Percentiles rank a stretch among this genome's conserved stretches.
phyloP scores from a whole-genome alignment of 2,329 filamentous ascomycete species.

The Annulohypoxylon truncatum region DNA sequence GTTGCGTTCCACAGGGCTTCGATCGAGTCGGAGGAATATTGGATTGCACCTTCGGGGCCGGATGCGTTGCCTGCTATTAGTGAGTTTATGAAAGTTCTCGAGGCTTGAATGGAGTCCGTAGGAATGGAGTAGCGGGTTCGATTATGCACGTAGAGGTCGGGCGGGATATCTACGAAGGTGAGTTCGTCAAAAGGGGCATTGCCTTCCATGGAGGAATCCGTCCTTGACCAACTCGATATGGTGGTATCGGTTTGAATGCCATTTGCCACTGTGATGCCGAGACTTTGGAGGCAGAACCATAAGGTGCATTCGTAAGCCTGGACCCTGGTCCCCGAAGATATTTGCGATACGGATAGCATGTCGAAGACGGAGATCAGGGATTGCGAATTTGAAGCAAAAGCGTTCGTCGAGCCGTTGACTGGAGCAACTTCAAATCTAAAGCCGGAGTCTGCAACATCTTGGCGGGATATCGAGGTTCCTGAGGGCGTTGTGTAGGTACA shows the following conservation, averaged over 20 bases:
- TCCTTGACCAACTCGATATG: conserved; percentile 48
- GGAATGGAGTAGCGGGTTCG: conserved; percentile 50
- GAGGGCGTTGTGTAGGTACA: conserved; percentile 50
- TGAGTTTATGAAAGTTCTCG: conserved; percentile 50
- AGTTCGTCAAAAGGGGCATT: conserved; percentile 48
- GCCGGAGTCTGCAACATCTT: conserved; percentile 41
- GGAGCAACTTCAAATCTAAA: conserved; percentile 49
- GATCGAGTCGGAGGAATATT: conserved; percentile 54
- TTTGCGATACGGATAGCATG: conserved; percentile 48
- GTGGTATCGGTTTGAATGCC: conserved; percentile 46
- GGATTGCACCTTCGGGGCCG: conserved; percentile 43
- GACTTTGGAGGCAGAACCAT: conserved; percentile 54
- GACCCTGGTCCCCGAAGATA: conserved; percentile 30
- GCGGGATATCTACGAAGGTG: conserved; percentile 50
- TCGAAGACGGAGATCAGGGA: conserved; percentile 54
- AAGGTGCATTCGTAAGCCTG: conserved; percentile 51
- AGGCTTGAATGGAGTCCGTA: conserved; percentile 46
- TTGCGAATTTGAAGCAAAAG: conserved; percentile 34
- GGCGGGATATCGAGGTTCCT: conserved; percentile 46
- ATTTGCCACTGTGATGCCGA: conserved; percentile 47
- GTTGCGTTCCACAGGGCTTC: conserved; percentile 53
- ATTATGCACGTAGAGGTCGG: conserved; percentile 43
- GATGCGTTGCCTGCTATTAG: conserved; percentile 50
- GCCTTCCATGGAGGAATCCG: conserved; percentile 43
- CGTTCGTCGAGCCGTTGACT: conserved; percentile 38